These are phyloP conservation scores for Clarireedia paspali DNA, from an alignment of 2,329 filamentous ascomycete species.

Conservation along the genomic window DNA sequence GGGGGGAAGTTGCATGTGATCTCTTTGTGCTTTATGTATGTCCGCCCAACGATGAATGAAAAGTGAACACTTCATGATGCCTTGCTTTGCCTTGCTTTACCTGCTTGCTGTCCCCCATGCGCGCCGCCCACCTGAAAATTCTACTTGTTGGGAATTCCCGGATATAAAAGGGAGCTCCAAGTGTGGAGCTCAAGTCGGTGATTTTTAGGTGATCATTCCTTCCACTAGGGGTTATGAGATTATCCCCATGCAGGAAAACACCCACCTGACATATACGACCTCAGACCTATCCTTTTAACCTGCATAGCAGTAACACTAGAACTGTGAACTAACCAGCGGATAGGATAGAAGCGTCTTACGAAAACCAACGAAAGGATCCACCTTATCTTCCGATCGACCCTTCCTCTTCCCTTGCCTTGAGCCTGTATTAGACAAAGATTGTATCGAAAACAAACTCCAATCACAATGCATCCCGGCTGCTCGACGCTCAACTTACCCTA, in stretches of 20 bases:
- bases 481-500: background rate
- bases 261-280: constrained; percentile 5
- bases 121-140: background rate
- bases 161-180: background rate
- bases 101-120: background rate
- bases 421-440: background rate
- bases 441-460: background rate
- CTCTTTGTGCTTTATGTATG: background rate
- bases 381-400: background rate
- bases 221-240: background rate
- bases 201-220: background rate
- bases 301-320: constrained; percentile 2
- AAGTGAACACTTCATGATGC: constrained; percentile 7
- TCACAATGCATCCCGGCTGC: background rate
- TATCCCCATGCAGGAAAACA: background rate
- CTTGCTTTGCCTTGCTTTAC: background rate
- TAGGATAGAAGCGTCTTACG: background rate
- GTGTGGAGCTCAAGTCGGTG: background rate
- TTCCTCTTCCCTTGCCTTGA: background rate
- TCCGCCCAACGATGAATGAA: constrained; percentile 1
- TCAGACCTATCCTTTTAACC: background rate
- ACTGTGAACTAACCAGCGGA: background rate
- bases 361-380: constrained; percentile 1
- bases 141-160: background rate
- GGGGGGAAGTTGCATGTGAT: constrained; percentile 3